Evolutionary conservation across 331 rosid genomes (phyloP).

Genomic region (Erythrophleum ivorense): DNA sequence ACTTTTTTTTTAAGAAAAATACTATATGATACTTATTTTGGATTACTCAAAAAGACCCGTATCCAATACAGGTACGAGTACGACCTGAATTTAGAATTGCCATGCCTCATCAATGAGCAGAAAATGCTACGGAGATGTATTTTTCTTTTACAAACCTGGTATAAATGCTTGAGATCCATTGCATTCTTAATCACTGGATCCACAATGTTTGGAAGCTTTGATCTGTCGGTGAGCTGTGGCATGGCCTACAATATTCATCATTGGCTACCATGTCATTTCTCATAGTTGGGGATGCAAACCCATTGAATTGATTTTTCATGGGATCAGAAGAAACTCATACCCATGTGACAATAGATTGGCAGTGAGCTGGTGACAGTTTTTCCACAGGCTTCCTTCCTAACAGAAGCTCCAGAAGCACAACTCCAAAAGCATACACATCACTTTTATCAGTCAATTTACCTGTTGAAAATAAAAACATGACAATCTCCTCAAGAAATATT

Average conservation of each 20-base stretch:
- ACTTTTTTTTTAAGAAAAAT: no score
- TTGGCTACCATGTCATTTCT: slow-evolving; percentile 16
- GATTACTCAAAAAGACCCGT: no score
- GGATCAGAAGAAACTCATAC: slow-evolving; percentile 49
- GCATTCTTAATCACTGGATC: slow-evolving; percentile 80
- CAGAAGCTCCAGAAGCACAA: slow-evolving; percentile 88
- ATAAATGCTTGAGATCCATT: slow-evolving; percentile 91
- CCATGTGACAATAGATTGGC: slow-evolving; percentile 99
- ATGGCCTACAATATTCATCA: slow-evolving; percentile 73
- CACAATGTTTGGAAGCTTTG: slow-evolving; percentile 81
- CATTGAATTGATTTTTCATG: slow-evolving; percentile 3
- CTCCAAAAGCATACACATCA: slow-evolving; percentile 89
- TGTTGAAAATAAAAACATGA: slow-evolving; percentile 36
- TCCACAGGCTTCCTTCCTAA: slow-evolving; percentile 88
- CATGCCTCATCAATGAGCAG: no score
- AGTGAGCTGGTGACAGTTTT: slow-evolving; percentile 80
- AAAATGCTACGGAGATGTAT: neutral
- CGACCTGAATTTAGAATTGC: no score
- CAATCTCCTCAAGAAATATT: slow-evolving; percentile 6
- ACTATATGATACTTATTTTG: no score
- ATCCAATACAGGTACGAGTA: no score
- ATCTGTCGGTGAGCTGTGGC: slow-evolving; percentile 94
- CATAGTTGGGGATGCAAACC: slow-evolving; percentile 6
- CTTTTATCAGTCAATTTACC: slow-evolving; percentile 95
- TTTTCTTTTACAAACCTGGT: slow-evolving; percentile 62